Evolutionary conservation across 345 rosid genomes (phyloP), one percentile per base, ranked within the genome.

Genomic region (Conringia planisiliqua): DNA sequence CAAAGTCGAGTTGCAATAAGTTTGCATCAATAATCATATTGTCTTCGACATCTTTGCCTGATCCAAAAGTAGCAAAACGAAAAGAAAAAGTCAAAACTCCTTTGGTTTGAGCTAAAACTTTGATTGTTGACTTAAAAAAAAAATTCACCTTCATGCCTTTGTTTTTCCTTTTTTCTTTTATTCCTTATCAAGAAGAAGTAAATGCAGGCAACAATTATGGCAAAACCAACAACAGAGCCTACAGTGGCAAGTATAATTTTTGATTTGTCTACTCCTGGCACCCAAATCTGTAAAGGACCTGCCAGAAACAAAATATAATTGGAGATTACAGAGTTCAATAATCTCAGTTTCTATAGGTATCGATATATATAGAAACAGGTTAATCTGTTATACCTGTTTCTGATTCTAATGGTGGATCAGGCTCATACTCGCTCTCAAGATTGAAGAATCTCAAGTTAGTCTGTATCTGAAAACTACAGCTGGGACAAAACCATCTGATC

Each of bases 141-240:
- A 7, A 9, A 5, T 27, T 13, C 42, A 72, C 76, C 76, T 72
- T 39, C 51, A 20, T 1, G 51, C 50, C 40, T 62, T 9, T 51
- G 61, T 38, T 36, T 62, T 14, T 38, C 39, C n/a, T 54, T 73
- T 64, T 66, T 73, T 64, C 71, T 73, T 54, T 32, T 10, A 33
- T 55, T 54, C 57, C 71, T 65, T 43, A 2, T 55, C 66, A 73
- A 55, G 22, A 73, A 6, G 56, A 65, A 64, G 71, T 32, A 63
- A 32, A 73, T 16, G 29, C 57, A 64, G 11, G 24, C 6, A 42
- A 64, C 4, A 12, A 73, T 64, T 40, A 73, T 5, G 26, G 27
- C 6, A 64, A 64, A 32, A 29, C 69, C 61, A 64, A 55, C 47
- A n/a, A 55, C 64, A 30, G 71, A 54, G 14, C 62, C 18, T 22